phyloP scores from a whole-genome alignment of 441 rosid species.

The Mallotus japonicus region DNA sequence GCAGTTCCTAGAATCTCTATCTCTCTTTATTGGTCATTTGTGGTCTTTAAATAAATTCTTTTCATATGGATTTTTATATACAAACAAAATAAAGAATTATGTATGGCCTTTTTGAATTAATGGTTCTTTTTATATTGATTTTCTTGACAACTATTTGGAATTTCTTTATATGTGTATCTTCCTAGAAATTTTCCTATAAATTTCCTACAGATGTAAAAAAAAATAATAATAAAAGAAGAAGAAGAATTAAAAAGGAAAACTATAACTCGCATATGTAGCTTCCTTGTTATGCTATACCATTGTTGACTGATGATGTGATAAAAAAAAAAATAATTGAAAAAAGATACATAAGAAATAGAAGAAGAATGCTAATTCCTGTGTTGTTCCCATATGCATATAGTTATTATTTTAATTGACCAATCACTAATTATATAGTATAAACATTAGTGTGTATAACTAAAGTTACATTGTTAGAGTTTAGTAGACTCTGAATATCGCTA shows the following conservation, averaged over 20 bases:
- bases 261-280: neutral
- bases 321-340: neutral
- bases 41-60: neutral
- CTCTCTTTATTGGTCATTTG: neutral
- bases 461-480: too few species aligned
- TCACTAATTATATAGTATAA: neutral
- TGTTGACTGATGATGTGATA: conserved; percentile 9
- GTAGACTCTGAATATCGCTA: too few species aligned
- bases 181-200: neutral
- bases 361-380: neutral
- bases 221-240: too few species aligned
- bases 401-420: too few species aligned
- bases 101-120: too few species aligned
- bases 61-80: neutral
- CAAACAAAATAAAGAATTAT: neutral
- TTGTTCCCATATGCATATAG: neutral
- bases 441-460: too few species aligned
- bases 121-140: too few species aligned
- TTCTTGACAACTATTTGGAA: too few species aligned
- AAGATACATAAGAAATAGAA: neutral
- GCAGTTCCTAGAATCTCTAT: conserved; percentile 17
- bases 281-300: neutral
- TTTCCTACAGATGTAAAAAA: too few species aligned
- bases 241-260: too few species aligned
- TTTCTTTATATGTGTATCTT: neutral